A percentile compares a stretch with the other conserved stretches of the same genome.
These are phyloP conservation scores for Botrytis elliptica DNA, from an alignment of 2,329 filamentous ascomycete species.

Conservation along the genomic window DNA sequence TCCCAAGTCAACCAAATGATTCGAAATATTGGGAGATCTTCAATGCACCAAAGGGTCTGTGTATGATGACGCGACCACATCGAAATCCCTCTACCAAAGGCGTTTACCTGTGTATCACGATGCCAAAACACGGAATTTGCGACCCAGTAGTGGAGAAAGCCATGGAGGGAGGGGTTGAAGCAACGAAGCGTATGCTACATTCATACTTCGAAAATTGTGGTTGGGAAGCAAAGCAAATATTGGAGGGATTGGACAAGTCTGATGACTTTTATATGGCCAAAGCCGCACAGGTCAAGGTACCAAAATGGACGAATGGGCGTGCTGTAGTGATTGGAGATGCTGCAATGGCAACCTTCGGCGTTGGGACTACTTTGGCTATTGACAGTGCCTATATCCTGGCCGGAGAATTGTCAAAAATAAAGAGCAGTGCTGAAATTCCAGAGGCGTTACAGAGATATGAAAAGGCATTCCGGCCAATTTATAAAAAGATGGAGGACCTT, in stretches of 20 bases:
- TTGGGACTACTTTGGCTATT: slow-evolving; percentile 44
- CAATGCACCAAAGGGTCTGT: slow-evolving; percentile 43
- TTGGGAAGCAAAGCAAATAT: slow-evolving; percentile 44
- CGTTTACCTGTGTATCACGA: slow-evolving; percentile 41
- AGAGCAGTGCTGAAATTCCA: slow-evolving; percentile 34
- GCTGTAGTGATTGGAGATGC: slow-evolving; percentile 54
- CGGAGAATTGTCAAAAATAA: slow-evolving; percentile 42
- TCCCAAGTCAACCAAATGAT: slow-evolving; percentile 42
- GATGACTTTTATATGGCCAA: slow-evolving; percentile 44
- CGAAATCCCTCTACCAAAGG: slow-evolving; percentile 39
- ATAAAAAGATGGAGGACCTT: slow-evolving; percentile 34
- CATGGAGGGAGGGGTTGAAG: slow-evolving; percentile 39
- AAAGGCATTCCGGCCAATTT: slow-evolving; percentile 39
- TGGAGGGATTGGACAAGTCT: slow-evolving; percentile 41
- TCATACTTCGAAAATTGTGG: slow-evolving; percentile 42
- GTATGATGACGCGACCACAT: slow-evolving; percentile 41
- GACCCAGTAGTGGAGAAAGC: slow-evolving; percentile 44
- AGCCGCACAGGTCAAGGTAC: slow-evolving; percentile 43
- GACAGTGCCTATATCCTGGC: slow-evolving; percentile 48
- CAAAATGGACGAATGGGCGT: slow-evolving; percentile 43
- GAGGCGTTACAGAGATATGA: slow-evolving; percentile 42
- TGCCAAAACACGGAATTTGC: slow-evolving; percentile 34
- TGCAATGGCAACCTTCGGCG: slow-evolving; percentile 46
- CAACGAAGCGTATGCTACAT: slow-evolving; percentile 35
- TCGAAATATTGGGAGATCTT: slow-evolving; percentile 42